A percentile compares a stretch with the other conserved stretches of the same genome.
phyloP scores from a whole-genome alignment of 441 rosid genomes.

The Iberis amara region DNA sequence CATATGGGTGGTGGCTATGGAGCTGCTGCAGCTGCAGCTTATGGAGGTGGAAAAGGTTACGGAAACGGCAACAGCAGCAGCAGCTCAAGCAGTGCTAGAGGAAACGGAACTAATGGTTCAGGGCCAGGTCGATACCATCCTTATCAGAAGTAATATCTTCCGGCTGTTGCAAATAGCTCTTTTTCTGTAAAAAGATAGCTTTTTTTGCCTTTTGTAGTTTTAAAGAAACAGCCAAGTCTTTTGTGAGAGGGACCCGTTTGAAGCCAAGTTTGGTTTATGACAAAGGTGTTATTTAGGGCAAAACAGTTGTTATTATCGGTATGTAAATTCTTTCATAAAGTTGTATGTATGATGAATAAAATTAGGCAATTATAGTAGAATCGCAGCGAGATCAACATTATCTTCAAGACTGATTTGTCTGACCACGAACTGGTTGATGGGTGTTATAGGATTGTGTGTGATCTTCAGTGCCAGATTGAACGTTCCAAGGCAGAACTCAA shows the following conservation, averaged over 20 bases:
- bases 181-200: slow-evolving; percentile 18
- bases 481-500: slow-evolving; percentile 3
- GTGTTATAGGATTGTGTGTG: slow-evolving; percentile 4
- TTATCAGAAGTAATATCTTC: slow-evolving; percentile 27
- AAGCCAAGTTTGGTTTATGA: slow-evolving; percentile 5
- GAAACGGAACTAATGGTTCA: slow-evolving; percentile 34
- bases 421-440: too few species aligned
- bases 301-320: slow-evolving; percentile 8
- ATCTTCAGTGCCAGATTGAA: slow-evolving; percentile 17
- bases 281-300: slow-evolving; percentile 2
- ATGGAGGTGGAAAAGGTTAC: slow-evolving; percentile 34
- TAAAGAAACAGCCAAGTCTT: slow-evolving; percentile 13
- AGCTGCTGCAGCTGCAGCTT: slow-evolving; percentile 28
- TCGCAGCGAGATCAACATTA: slow-evolving; percentile 4
- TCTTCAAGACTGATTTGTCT: slow-evolving; percentile 4
- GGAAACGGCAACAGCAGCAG: slow-evolving; percentile 29
- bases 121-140: slow-evolving; percentile 31
- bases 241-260: slow-evolving; percentile 15
- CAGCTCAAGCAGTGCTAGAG: slow-evolving; percentile 34
- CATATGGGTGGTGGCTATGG: slow-evolving; percentile 34
- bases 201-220: background rate
- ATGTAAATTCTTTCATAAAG: slow-evolving; percentile 15
- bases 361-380: background rate
- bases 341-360: slow-evolving; percentile 13
- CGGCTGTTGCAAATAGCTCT: slow-evolving; percentile 12